Percentiles rank a stretch among this genome's conserved stretches.
Conservation (phyloP, 148 eudicot genomes). For the Hydrangea macrophylla region DNA sequence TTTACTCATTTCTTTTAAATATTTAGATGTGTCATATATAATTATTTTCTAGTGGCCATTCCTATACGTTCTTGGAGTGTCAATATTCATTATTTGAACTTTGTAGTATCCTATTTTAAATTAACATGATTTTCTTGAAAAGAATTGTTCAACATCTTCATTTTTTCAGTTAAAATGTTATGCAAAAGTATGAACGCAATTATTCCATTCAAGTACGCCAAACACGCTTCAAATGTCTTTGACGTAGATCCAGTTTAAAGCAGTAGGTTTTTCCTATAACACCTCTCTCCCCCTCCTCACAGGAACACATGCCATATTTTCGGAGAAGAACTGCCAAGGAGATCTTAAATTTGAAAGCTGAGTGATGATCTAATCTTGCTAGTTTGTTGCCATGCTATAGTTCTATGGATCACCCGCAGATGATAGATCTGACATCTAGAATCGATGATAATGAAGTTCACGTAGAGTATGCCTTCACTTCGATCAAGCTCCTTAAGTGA, state of each 20-base stretch:
- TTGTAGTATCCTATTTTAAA: too few relatives aligned
- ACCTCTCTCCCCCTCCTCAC: too few relatives aligned
- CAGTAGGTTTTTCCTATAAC: neutral
- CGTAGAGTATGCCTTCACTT: neutral
- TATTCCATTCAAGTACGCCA: too few relatives aligned
- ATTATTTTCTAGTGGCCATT: too few relatives aligned
- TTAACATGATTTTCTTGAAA: neutral
- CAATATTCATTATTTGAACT: neutral
- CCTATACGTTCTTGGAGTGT: neutral
- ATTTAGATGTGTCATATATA: too few relatives aligned
- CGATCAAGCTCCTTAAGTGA: neutral
- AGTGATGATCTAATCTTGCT: constrained; percentile 27
- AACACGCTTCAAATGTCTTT: neutral
- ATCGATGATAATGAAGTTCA: neutral
- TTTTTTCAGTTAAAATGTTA: neutral
- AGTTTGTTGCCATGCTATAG: neutral
- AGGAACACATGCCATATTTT: constrained; percentile 93
- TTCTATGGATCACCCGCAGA: neutral
- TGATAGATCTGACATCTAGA: neutral
- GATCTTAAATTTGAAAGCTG: constrained; percentile 71
- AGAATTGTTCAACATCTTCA: too few relatives aligned
- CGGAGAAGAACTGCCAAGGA: constrained; percentile 86
- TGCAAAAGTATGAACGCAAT: too few relatives aligned
- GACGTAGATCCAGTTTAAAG: neutral
- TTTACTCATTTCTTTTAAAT: too few relatives aligned